These are phyloP conservation scores for Cardamine chenopodiifolia DNA, from an alignment of 345 rosid species.

Conservation along the genomic window DNA sequence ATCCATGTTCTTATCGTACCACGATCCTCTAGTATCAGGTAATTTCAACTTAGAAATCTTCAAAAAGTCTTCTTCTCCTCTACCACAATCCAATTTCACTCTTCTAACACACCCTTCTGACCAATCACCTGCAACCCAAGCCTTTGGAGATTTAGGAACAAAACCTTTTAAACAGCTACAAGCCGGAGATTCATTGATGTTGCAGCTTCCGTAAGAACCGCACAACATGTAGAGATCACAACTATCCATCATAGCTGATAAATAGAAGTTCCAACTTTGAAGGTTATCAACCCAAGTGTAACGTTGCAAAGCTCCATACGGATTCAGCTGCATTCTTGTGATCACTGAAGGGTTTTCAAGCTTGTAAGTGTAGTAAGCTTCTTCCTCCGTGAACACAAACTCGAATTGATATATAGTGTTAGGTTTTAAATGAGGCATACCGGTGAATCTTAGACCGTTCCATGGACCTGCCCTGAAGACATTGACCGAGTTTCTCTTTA, in stretches of 20 bases:
- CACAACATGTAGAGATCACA: slow-evolving; percentile 71
- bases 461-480: slow-evolving; percentile 68
- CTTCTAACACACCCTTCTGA: slow-evolving; percentile 71
- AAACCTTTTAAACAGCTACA: slow-evolving; percentile 75
- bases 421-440: slow-evolving; percentile 42
- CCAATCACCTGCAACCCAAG: slow-evolving; percentile 66
- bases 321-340: slow-evolving; percentile 58
- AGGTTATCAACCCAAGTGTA: slow-evolving; percentile 61
- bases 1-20: slow-evolving; percentile 47
- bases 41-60: slow-evolving; percentile 61
- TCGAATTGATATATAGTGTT: slow-evolving; percentile 55
- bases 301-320: slow-evolving; percentile 55
- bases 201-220: slow-evolving; percentile 80
- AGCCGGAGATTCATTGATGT: slow-evolving; percentile 73
- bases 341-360: slow-evolving; percentile 41
- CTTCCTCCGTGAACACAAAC: slow-evolving; percentile 39
- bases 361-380: slow-evolving; percentile 45
- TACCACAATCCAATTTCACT: slow-evolving; percentile 50
- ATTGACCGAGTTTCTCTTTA: slow-evolving; percentile 42
- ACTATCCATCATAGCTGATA: slow-evolving; percentile 86
- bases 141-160: slow-evolving; percentile 53
- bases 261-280: slow-evolving; percentile 61
- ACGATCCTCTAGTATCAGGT: slow-evolving; percentile 62
- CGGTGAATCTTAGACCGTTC: slow-evolving; percentile 60
- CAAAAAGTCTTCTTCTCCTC: slow-evolving; percentile 58